Base-by-base conservation (phyloP, 164 flowering plant genomes). In the Protea cynaroides region DNA sequence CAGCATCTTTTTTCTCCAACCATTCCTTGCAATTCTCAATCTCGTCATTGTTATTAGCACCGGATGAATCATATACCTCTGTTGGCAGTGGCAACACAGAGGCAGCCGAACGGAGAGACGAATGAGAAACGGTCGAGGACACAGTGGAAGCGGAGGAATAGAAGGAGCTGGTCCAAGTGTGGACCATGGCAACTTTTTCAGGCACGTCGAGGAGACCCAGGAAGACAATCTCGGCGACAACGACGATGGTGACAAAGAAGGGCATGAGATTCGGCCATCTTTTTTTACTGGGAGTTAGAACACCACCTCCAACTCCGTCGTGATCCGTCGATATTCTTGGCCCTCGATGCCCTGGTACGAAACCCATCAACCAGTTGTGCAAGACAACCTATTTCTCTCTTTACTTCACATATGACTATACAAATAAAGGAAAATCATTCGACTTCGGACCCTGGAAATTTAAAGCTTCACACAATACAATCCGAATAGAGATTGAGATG, bases 131-230 rank as follows among this genome's bases (percentile, higher is more conserved):
- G 57, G 67, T 56, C 3, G 70, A 29, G 1, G 60, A 40, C 34
- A 2, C 34, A 29, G 34, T 29, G 40, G 69, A 53, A 43, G 61
- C 56, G 22, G 66, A 38, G 46, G 46, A 70, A 55, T 76, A 62
- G 76, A 88, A 84, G 50, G 80, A 69, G 56, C 80, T 85, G 37
- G 88, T 81, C 89, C 84, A 88, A 0, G 89, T 76, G 57, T 83
- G 79, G 18, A 89, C 79, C 67, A 86, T 51, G 61, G 80, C 80
- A 4, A 82, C 83, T 67, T 88, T 85, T 65, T 84, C 85, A 7
- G 80, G 84, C 80, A 90, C 77, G 53, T 94, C 95, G n/a, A 94
- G 82, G 4, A 85, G 83, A 70, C 91, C 84, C 50, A 94, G 69
- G 64, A 91, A 86, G 10, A 76, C 77, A 65, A 94, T 81, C 78